A percentile compares a stretch with the other conserved stretches of the same genome.
Evolutionary conservation across 345 rosid genomes (phyloP).

Genomic region (Eucalyptus regnans): DNA sequence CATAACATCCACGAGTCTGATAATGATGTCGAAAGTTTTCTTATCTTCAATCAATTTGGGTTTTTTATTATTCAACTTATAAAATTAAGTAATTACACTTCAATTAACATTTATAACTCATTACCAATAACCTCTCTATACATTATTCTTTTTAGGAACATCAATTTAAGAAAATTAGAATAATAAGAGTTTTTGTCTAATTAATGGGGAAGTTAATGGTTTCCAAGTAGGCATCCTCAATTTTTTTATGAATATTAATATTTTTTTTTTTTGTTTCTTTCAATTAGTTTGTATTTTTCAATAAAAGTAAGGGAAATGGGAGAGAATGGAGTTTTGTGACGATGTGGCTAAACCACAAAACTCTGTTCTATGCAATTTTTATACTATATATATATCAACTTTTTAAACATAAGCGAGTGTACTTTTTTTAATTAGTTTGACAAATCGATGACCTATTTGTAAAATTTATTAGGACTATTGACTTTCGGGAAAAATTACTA

Average conservation of each 20-base stretch:
- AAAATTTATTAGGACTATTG: not conserved
- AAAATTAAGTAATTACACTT: not conserved
- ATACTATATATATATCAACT: not conserved
- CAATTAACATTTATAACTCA: not conserved
- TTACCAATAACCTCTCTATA: not conserved
- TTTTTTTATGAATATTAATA: not conserved
- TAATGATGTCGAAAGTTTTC: no score
- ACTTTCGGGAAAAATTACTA: not conserved
- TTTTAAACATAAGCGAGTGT: not conserved
- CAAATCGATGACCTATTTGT: not conserved
- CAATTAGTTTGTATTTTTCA: not conserved
- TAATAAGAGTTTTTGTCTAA: not conserved
- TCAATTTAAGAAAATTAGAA: not conserved
- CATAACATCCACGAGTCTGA: no score
- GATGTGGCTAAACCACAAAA: not conserved
- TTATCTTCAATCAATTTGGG: not conserved
- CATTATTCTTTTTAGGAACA: not conserved
- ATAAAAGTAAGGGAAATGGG: not conserved
- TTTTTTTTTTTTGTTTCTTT: not conserved
- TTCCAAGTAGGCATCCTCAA: not conserved
- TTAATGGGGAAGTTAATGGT: not conserved
- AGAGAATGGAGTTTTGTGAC: not conserved
- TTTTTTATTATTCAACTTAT: not conserved
- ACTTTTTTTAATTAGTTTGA: not conserved
- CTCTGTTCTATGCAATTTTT: not conserved